phyloP scores from a whole-genome alignment of 805 yeast genomes.

The Torulaspora quercuum region DNA sequence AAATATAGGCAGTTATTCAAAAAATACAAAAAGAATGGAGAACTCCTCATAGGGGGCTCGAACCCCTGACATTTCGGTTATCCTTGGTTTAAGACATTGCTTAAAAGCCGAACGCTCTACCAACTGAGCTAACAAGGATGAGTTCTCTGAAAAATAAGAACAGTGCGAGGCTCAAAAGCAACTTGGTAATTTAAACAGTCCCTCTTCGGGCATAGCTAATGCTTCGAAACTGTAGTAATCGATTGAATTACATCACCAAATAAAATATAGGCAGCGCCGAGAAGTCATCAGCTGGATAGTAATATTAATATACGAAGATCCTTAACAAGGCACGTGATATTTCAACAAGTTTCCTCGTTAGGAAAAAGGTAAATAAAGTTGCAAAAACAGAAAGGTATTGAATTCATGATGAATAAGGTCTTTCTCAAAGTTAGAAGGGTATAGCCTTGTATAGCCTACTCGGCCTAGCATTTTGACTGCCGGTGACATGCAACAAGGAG shows the following conservation, averaged over 20 bases:
- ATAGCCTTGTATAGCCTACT: too few species aligned
- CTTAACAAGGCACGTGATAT: constrained; percentile 5
- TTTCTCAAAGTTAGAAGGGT: too few species aligned
- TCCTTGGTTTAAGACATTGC: constrained; percentile 39
- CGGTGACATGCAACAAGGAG: constrained; percentile 2
- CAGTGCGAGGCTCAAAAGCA: not conserved
- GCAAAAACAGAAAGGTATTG: constrained; percentile 12
- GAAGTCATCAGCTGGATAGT: too few species aligned
- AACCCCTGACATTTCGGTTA: constrained; percentile 49
- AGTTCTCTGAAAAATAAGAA: constrained; percentile 32
- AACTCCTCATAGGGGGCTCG: constrained; percentile 52
- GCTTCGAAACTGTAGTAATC: too few species aligned
- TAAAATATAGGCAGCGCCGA: too few species aligned
- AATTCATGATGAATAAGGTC: constrained; percentile 1
- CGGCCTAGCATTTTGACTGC: too few species aligned
- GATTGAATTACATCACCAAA: too few species aligned
- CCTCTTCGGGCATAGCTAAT: too few species aligned
- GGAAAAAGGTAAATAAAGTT: constrained; percentile 17
- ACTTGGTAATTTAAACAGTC: too few species aligned
- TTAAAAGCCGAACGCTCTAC: constrained; percentile 69
- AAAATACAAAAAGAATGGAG: constrained; percentile 23
- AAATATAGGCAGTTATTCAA: too few species aligned
- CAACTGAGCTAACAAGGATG: constrained; percentile 61
- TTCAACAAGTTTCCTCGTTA: constrained; percentile 11
- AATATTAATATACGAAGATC: too few species aligned